Conservation (phyloP, 352 stramenopile species). For the Aphanomyces invadans region DNA sequence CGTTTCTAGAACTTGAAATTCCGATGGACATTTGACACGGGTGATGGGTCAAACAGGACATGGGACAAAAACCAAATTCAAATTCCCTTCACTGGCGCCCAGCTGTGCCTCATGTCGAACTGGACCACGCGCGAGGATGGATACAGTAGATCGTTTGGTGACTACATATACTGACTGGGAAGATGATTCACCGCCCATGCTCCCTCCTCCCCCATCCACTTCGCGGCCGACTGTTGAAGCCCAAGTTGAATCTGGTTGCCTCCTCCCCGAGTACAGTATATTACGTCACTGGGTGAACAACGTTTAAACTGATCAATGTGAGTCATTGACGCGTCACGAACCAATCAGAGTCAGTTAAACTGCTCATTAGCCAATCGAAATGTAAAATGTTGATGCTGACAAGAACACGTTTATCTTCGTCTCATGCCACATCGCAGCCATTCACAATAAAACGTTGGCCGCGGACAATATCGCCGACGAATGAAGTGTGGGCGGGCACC, state of each 20-base stretch:
- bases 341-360: neutral
- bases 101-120: too few species aligned
- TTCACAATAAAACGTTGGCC: neutral
- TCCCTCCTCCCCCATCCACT: neutral
- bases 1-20: neutral
- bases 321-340: neutral
- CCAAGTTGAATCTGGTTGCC: conserved; percentile 2
- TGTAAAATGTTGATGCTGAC: too few species aligned
- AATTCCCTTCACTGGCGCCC: too few species aligned
- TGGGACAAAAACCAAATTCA: neutral
- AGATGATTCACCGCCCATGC: neutral
- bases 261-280: neutral
- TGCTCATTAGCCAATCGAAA: neutral
- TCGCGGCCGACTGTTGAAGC: neutral
- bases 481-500: too few species aligned
- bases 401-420: neutral
- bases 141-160: too few species aligned
- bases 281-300: neutral
- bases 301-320: conserved; percentile 13
- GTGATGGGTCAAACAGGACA: neutral
- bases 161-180: neutral
- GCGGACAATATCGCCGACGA: too few species aligned
- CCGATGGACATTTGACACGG: neutral
- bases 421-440: conserved; percentile 9
- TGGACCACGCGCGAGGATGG: too few species aligned